Base-by-base conservation (phyloP, 768 basidiomycete species). In the Tylopilus vinaceipallidus region DNA sequence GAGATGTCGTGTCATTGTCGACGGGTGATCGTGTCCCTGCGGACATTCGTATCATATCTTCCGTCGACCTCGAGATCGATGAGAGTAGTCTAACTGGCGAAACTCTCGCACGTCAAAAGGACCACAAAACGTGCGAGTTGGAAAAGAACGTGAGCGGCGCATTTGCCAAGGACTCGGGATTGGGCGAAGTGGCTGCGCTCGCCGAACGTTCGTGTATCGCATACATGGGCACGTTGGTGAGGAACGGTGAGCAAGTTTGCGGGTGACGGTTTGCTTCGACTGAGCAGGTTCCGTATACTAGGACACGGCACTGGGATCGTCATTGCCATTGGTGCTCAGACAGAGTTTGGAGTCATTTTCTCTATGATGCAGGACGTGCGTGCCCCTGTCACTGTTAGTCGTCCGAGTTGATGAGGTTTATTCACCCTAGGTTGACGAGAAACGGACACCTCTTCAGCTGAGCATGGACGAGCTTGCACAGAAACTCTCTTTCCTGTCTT, bases 391-490 rank as follows among this genome's bases (percentile, higher is more conserved):
- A 30, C 50, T 22, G 22, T 19, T 6, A 13, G 29, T 8, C 24
- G 9, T 30, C 14, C 6, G 1, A 16, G 11, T 44, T 34, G 24
- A 50, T 42, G 20, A 17, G 23, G 16, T 30, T 20, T 24, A 34
- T 42, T 10, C 10, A 26, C 45, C 17, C 36, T 26, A 82, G 74
- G 76, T 84, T 36, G 92, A 95, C 55, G 95, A 98, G 70, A 86
- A 86, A 63, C 82, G 93, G 44, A 98, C 95, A 4, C 95, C 93
- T 0, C 73, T 98, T 23, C 95, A 98, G 63, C 72, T 91, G 12
- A 89, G 79, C 65, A 98, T 98, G 95, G 95, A 98, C 66, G 94
- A 98, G 60, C 82, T 98, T 7, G 95, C 95, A 2, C 87, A 92
- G 69, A 89, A 89, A 54, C 79, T 98, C 2, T 95, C 94, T 1